Base-by-base conservation (phyloP, 225 moss, liverwort and hornwort genomes). In the Polytrichum commune region DNA sequence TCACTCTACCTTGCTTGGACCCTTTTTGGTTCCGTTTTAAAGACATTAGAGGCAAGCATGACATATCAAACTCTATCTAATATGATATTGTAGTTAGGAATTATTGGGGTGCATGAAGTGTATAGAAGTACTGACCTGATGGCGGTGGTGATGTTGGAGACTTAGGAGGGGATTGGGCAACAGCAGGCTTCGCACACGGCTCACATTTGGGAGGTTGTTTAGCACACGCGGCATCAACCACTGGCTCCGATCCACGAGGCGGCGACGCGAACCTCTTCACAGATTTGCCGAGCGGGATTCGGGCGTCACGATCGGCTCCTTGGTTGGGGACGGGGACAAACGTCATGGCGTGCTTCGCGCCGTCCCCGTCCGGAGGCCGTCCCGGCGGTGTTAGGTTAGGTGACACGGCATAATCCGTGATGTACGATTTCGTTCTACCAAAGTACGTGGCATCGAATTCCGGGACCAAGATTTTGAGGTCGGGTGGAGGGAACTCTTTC, bases 351-450 rank as follows among this genome's bases (percentile, higher is more conserved):
- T 79, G 79, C 35, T 64, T 79, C 3, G 79, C 84, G n/a, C 77
- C 79, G 55, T 84, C 84, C 18, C 87, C 82, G 23, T 84, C 79
- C 54, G 71, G 73, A 7, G 84, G 84, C 54, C 87, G 64, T 55
- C 87, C 84, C 46, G 79, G 87, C 26, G 82, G 84, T 53, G 82
- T 84, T 26, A 88, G 73, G 32, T 81, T 88, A 46, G 87, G 87
- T 1, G 87, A 88, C 23, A 84, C 74, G 4, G 68, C 81, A 38
- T 84, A 84, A 24, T 88, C 87, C 10, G 84, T 88, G 27, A 88
- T 75, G n/a, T 88, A 84, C 1, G 84, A 84, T 76, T 88, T 88
- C 53, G 79, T 79, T 77, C 84, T 84, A 57, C 87, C 87, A 84
- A 84, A 88, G 73, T 88, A 84, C 57, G 79, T 84, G 54, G 77